Evolutionary conservation across 2,329 filamentous ascomycete genomes (phyloP).

Genomic region (Alternaria alternata): DNA sequence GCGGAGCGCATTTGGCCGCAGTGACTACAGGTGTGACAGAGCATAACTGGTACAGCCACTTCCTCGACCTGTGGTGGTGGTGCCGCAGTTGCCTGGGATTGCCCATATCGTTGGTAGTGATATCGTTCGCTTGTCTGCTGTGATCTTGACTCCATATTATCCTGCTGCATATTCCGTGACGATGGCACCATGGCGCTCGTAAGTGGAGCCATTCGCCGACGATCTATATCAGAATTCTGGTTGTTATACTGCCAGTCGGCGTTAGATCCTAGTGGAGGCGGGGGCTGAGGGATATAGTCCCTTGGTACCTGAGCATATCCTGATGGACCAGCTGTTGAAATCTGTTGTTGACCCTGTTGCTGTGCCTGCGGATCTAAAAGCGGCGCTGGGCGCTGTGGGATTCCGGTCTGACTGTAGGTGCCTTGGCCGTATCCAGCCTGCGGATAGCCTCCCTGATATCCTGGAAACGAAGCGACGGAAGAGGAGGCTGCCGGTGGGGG

Average conservation of each 20-base stretch:
- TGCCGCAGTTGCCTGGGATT: conserved; percentile 15
- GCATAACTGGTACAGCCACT: conserved; percentile 32
- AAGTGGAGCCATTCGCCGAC: conserved; percentile 4
- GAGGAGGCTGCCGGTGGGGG: conserved; percentile 35
- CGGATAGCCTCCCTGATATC: conserved; percentile 22
- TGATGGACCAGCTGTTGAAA: conserved; percentile 10
- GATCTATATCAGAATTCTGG: conserved; percentile 15
- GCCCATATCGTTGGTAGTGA: conserved; percentile 25
- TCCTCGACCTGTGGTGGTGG: conserved; percentile 23
- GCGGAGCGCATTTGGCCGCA: conserved; percentile 46
- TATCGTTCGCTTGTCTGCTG: conserved; percentile 27
- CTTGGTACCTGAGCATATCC: conserved; percentile 22
- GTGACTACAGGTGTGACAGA: conserved; percentile 47
- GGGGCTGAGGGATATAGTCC: conserved; percentile 18
- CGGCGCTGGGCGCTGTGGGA: conserved; percentile 29
- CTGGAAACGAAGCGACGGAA: conserved; percentile 29
- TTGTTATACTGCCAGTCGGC: conserved; percentile 30
- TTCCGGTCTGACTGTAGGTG: conserved; percentile 16
- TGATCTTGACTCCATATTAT: conserved; percentile 20
- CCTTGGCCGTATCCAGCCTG: conserved; percentile 21
- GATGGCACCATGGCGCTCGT: conserved; percentile 23
- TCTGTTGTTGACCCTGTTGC: conserved; percentile 18
- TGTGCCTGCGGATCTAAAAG: conserved; percentile 23
- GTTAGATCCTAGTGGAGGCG: conserved; percentile 21
- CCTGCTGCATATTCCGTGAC: conserved; percentile 16